Percentiles rank a stretch among this genome's conserved stretches.
phyloP scores from a whole-genome alignment of 106 monocot species.

The Iris macrosiphon region DNA sequence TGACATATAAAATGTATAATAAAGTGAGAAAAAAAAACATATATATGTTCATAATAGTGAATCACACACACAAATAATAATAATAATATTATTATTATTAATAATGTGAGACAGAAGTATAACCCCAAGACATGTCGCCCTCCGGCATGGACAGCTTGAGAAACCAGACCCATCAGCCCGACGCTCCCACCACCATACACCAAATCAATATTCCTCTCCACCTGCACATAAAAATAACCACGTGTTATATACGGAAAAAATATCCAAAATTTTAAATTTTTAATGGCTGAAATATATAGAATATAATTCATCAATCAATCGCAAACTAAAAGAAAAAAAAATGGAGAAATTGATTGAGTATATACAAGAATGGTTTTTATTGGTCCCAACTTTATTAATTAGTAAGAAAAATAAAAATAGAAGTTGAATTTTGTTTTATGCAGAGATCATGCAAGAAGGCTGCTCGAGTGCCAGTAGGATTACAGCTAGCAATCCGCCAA shows the following conservation, averaged over 20 bases:
- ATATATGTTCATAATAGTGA: neutral
- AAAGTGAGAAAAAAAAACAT: neutral
- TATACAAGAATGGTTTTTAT: too few relatives aligned
- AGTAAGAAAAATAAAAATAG: neutral
- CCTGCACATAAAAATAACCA: slow-evolving; percentile 18
- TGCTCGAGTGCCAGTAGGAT: slow-evolving; percentile 27
- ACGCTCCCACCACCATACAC: slow-evolving; percentile 67
- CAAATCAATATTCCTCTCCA: slow-evolving; percentile 46
- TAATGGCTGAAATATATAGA: too few relatives aligned
- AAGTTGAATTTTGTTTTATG: neutral
- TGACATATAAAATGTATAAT: neutral
- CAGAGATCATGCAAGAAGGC: slow-evolving; percentile 53
- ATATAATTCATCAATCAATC: too few relatives aligned
- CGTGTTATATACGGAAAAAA: neutral
- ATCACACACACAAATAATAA: too few relatives aligned
- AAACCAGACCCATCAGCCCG: slow-evolving; percentile 56
- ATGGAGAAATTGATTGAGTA: too few relatives aligned
- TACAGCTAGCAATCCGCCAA: slow-evolving; percentile 49
- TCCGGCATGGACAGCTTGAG: slow-evolving; percentile 47
- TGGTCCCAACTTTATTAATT: too few relatives aligned
- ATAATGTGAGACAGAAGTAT: neutral
- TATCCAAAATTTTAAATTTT: neutral
- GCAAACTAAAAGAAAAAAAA: too few relatives aligned
- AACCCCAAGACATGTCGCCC: slow-evolving; percentile 63
- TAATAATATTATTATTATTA: neutral